Base-by-base conservation (phyloP, 345 rosid species). In the Eucalyptus erythrocorys region DNA sequence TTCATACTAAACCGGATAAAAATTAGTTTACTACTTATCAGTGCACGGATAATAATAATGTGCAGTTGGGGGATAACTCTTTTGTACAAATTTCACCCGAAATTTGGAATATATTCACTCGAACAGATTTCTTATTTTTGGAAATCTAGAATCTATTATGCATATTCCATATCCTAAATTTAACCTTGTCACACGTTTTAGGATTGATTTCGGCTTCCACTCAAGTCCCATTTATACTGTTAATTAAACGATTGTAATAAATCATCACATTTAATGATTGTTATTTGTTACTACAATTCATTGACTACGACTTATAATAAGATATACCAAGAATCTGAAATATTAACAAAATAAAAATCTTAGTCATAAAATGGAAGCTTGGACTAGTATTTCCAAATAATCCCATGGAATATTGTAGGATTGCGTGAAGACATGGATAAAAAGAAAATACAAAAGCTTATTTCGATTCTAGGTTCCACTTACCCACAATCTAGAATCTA, bases 351-450 rank as follows among this genome's bases (percentile, higher is more conserved):
- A 0, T 21, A 51, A 51, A 51, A 51, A 1, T 3, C 1, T 51
- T 3, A 51, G 4, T 51, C 0, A 51, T 51, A 51, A 51, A 51
- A 21, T 21, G 0, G 1, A 51, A 51, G 1, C 10, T 51, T 5
- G 1, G 0, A 51, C 1, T 21, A 51, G 10, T 51, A 1, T 5
- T 51, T 51, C 26, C 10, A 51, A 51, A 51, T 51, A 3, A 51
- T 2, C 57, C 26, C 0, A 51, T 19, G 2, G 2, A 19, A 51
- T 51, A 7, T 2, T 0, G 0, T 51, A 19, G 24, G 24, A 51
- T 51, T 0, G 0, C 4, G 0, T 51, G 1, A 51, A 2, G 0
- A 51, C 8, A 51, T 51, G 2, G 0, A 51, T 51, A 0, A 51
- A 17, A 7, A 2, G 6, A 6, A 15, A 6, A 51, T 51, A 51